These are phyloP conservation scores for Microascus cirrosus DNA, from an alignment of 2,329 filamentous ascomycete species.

Conservation along the genomic window DNA sequence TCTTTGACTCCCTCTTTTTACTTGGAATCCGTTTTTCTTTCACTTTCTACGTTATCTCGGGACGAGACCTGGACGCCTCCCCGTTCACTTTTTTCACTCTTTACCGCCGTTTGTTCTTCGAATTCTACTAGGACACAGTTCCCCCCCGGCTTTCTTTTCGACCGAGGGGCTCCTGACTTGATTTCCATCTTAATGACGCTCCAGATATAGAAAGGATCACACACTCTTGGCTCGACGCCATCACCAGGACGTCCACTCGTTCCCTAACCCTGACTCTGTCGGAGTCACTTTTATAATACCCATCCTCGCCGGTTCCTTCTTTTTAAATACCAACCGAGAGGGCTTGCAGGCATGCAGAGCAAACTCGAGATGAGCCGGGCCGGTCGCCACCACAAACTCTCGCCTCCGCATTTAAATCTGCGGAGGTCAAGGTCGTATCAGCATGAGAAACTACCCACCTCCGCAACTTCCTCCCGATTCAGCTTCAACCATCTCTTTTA, in stretches of 20 bases:
- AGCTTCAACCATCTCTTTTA: conserved; percentile 57
- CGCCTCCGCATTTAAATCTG: conserved; percentile 46
- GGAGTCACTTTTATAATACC: background rate
- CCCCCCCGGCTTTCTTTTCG: background rate
- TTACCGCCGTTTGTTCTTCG: background rate
- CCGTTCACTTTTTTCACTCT: background rate
- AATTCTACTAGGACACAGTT: background rate
- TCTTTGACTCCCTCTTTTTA: background rate
- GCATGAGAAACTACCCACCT: conserved; percentile 41
- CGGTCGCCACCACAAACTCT: conserved; percentile 29
- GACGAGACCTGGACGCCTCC: background rate
- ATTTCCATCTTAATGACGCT: background rate
- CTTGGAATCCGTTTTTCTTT: background rate
- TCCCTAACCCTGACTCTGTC: background rate
- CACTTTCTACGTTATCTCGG: background rate
- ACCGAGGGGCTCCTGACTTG: background rate
- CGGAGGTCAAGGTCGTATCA: conserved; percentile 46
- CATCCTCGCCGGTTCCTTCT: background rate
- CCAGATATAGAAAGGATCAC: background rate
- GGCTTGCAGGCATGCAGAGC: conserved; percentile 27
- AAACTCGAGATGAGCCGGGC: conserved; percentile 26
- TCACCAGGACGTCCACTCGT: background rate
- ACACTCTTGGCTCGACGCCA: background rate
- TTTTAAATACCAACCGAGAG: background rate
- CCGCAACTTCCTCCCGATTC: conserved; percentile 51